A percentile compares a stretch with the other conserved stretches of the same genome.
Evolutionary conservation across 345 rosid species (phyloP).

Genomic region (Eucalyptus marginata): DNA sequence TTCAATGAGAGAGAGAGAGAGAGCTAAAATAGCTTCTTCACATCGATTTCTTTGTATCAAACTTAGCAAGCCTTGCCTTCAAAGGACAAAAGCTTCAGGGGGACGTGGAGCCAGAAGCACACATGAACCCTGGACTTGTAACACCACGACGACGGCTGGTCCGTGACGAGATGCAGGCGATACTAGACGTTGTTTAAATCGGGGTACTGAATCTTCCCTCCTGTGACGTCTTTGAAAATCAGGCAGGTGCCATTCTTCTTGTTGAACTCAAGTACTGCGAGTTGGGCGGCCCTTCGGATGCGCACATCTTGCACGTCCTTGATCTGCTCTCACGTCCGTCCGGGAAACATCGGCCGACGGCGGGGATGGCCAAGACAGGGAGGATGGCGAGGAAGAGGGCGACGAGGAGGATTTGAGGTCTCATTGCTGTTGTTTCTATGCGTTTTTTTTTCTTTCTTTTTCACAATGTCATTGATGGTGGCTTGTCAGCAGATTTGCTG

Average conservation of each 20-base stretch:
- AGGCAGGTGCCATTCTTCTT: neutral
- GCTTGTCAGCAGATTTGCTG: neutral
- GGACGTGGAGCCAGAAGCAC: neutral
- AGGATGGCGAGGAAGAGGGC: neutral
- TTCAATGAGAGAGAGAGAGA: neutral
- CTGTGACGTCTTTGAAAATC: neutral
- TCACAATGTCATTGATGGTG: neutral
- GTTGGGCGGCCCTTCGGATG: neutral
- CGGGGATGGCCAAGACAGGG: neutral
- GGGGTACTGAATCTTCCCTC: neutral
- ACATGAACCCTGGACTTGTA: neutral
- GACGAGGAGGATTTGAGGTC: neutral
- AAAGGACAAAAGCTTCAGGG: neutral
- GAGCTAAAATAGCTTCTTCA: neutral
- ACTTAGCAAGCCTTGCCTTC: neutral
- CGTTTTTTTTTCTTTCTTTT: too few species aligned
- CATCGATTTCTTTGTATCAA: neutral
- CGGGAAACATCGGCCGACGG: neutral
- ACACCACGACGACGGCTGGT: neutral
- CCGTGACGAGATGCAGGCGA: neutral
- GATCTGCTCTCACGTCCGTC: neutral
- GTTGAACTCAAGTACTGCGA: neutral
- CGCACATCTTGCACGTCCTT: neutral
- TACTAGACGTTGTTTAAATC: neutral
- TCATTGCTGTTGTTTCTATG: neutral